Conservation (phyloP, 202 grass and related monocot genomes). For the Bolboschoenoplectus hybrid region DNA sequence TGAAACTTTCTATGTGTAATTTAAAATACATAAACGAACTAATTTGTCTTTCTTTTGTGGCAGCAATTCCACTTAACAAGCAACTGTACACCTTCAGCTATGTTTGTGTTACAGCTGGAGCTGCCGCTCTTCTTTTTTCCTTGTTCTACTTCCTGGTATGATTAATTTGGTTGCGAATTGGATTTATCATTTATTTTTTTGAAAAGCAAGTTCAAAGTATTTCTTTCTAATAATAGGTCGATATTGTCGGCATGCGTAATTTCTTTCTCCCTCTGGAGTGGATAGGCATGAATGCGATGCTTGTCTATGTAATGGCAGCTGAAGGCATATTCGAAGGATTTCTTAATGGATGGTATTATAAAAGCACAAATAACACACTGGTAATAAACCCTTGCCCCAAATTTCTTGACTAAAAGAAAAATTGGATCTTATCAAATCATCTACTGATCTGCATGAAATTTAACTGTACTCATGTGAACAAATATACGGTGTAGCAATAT, state of each 20-base stretch:
- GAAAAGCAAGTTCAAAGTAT: background rate
- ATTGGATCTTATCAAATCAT: background rate
- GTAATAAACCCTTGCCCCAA: slow-evolving; percentile 39
- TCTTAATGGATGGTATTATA: slow-evolving; percentile 93
- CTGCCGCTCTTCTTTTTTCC: slow-evolving; percentile 72
- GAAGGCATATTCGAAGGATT: slow-evolving; percentile 91
- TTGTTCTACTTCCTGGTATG: slow-evolving; percentile 73
- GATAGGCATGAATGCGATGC: slow-evolving; percentile 97
- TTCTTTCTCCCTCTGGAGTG: slow-evolving; percentile 62
- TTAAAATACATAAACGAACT: background rate
- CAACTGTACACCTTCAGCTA: slow-evolving; percentile 90
- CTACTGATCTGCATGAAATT: background rate
- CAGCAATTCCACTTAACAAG: slow-evolving; percentile 88
- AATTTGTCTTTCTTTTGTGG: slow-evolving; percentile 18
- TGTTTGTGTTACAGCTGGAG: slow-evolving; percentile 78
- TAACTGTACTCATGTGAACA: background rate
- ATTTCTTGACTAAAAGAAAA: background rate
- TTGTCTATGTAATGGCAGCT: slow-evolving; percentile 93
- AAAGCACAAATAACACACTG: slow-evolving; percentile 84
- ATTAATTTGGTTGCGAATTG: background rate
- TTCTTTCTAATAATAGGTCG: slow-evolving; percentile 52
- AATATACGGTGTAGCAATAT: background rate
- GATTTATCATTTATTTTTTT: background rate
- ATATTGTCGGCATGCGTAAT: slow-evolving; percentile 52
- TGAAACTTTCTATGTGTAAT: background rate